These are phyloP conservation scores for Boletus tomentosulus DNA, from an alignment of 768 basidiomycete genomes.

Conservation along the genomic window DNA sequence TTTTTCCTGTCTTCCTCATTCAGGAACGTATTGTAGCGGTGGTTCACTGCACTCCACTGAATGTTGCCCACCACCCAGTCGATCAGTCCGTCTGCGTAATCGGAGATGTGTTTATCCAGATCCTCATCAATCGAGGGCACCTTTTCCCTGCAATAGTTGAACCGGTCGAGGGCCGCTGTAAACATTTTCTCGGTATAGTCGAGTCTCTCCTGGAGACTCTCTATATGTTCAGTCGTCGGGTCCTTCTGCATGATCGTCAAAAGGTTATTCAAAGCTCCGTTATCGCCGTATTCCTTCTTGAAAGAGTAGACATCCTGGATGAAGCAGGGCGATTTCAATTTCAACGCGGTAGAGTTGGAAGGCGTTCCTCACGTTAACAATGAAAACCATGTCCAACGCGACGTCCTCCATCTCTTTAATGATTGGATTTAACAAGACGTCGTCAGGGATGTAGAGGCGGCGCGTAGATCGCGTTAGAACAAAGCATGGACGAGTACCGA, in stretches of 20 bases:
- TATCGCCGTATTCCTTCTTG: constrained; percentile 27
- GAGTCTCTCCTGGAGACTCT: constrained; percentile 20
- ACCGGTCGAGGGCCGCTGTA: constrained; percentile 18
- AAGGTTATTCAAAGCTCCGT: constrained; percentile 28
- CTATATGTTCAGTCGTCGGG: constrained; percentile 18
- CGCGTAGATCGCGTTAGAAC: constrained; percentile 29
- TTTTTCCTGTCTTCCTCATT: constrained; percentile 21
- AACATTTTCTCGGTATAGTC: constrained; percentile 21
- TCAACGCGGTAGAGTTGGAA: not conserved
- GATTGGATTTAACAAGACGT: constrained; percentile 18
- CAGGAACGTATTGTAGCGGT: constrained; percentile 24
- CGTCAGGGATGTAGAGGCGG: constrained; percentile 21
- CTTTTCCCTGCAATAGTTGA: constrained; percentile 16
- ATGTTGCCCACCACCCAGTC: constrained; percentile 27
- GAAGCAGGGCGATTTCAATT: not conserved
- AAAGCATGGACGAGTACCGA: constrained; percentile 27
- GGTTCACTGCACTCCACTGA: constrained; percentile 26
- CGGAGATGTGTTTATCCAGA: constrained; percentile 15
- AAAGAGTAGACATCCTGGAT: constrained; percentile 28
- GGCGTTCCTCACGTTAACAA: constrained; percentile 18
- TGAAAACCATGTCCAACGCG: constrained; percentile 25
- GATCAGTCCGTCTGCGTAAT: constrained; percentile 24
- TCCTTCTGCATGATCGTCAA: constrained; percentile 26
- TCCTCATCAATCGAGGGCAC: constrained; percentile 17
- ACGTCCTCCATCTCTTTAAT: constrained; percentile 26